Conservation (phyloP, 306 rosid species). For the Fagus sylvatica region DNA sequence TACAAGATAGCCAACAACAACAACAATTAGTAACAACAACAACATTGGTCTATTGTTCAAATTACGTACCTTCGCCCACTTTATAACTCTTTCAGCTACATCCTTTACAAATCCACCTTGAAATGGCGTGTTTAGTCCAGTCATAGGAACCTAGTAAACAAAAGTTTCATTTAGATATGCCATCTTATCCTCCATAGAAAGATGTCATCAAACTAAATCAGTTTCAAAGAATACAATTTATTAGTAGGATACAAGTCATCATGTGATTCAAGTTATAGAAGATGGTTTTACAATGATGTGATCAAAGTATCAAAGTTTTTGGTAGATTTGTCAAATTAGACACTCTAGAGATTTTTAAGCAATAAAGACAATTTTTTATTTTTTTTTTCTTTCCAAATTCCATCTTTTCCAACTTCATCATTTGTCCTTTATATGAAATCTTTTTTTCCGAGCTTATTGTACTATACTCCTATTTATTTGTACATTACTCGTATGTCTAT, state of each 20-base stretch:
- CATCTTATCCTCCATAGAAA: not conserved
- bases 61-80: slow-evolving; percentile 81
- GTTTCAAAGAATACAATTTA: not conserved
- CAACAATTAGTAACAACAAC: slow-evolving; percentile 18
- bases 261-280: no score
- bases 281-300: no score
- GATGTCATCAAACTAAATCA: not conserved
- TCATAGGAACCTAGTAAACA: slow-evolving; percentile 61
- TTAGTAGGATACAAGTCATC: not conserved
- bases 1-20: not conserved
- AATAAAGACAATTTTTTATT: no score
- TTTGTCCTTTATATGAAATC: no score
- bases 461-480: no score
- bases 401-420: no score
- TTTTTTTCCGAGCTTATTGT: no score
- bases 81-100: slow-evolving; percentile 83
- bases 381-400: no score
- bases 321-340: no score
- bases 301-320: no score
- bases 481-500: no score
- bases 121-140: slow-evolving; percentile 89
- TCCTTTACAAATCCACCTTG: slow-evolving; percentile 88
- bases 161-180: not conserved
- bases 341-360: no score
- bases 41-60: slow-evolving; percentile 4